Base-by-base conservation (phyloP, 2,329 filamentous ascomycete species). In the Colletotrichum destructivum region DNA sequence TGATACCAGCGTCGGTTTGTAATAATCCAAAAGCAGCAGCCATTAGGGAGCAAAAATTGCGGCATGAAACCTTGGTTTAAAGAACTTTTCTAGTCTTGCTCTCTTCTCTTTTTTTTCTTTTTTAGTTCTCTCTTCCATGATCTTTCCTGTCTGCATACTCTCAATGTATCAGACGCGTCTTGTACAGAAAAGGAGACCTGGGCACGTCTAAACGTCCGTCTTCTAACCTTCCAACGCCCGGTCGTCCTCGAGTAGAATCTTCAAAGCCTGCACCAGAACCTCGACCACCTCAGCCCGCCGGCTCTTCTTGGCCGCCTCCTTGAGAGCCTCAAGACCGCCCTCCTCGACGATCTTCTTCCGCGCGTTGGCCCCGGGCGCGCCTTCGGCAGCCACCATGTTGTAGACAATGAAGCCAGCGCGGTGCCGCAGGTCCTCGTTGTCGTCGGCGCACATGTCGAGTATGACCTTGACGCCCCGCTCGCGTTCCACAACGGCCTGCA, bases 401-500 rank as follows among this genome's bases (percentile, higher is more conserved):
- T 90, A 86, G 18, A 96, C 80, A 69, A 92, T 90, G 35, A 96
- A 94, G 1, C 93, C 89, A 0, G 94, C 96, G 9, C 96, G 85
- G 78, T 92, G 90, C 62, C 90, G 84, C 69, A 95, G 78, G 68
- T 92, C 90, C 76, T 93, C 91, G 65, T 87, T 88, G 7, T 93
- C 89, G 74, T 98, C 94, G 18, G 86, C 84, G 77, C 94, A 97
- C 78, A 98, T 82, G 0, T 87, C 90, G n/a, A 99, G 81, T n/a
- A 98, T 77, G n/a, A 94, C 89, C 73, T 91, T 87, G 4, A 96
- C 87, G 0, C 94, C 94, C 16, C 92, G 88, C 6, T 94, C 90
- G 46, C 92, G 87, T 71, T 90, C 88, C 47, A 97, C 77, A 3
- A 98, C 87, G 4, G 89, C 91, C 2, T 89, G 86, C 1, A 96